Base-by-base conservation (phyloP, 805 yeast species). In the Candida cerambycidarum region DNA sequence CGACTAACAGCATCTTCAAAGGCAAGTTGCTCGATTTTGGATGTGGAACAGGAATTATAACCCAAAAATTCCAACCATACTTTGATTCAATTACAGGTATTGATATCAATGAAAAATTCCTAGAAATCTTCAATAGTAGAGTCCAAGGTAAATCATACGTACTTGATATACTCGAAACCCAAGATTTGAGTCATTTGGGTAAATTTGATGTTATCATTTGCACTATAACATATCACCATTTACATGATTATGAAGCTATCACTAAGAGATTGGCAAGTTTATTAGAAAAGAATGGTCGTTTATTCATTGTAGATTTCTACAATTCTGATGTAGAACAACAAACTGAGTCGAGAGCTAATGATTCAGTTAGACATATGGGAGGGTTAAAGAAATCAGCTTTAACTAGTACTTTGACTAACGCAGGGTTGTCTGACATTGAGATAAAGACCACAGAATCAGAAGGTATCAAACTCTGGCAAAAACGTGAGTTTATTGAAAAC, bases 31-130 rank as follows among this genome's bases (percentile, higher is more conserved):
- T 71, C 35, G 76, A 71, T 47, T 71, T 71, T 52, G 75, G 74
- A 0, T 70, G 75, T 44, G 76, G 76, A 3, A 61, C 73, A 1
- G 76, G 75, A 0, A 42, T 66, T 7, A 56, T 69, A 13, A 59
- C 67, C 2, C 49, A 55, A 39, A 54, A 53, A n/a, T 38, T 69
- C 17, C 57, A 56, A 5, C 68, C 67, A 3, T 61, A 61, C 42
- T 29, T 41, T 12, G 36, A 30, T 16, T 17, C 28, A 15, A 24
- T 38, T 10, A 18, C 27, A 6, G 75, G 75, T 1, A 46, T 70
- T 12, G 76, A 71, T 41, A 63, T 71, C 40, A 69, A 63, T 36
- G 46, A 52, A 9, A 47, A 32, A 18, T 55, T 58, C 32, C 51
- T 58, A 32, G 53, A 39, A 5, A 34, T 38, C 3, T 38, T 43